Evolutionary conservation across 805 yeast species (phyloP).

Genomic region (Saturnispora quitensis): DNA sequence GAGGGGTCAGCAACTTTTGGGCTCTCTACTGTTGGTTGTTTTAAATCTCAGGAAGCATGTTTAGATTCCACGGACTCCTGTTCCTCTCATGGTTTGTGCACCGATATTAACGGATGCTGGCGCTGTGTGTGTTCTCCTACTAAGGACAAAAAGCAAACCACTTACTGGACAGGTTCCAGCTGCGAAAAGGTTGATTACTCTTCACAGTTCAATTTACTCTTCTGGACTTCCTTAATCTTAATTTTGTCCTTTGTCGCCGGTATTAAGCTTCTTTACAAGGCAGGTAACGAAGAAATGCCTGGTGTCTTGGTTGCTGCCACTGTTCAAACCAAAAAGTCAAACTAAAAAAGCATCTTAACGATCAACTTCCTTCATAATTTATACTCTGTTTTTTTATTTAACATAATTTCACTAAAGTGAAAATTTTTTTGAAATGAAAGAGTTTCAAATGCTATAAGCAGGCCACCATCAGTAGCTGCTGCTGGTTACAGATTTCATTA

Average conservation of each 20-base stretch:
- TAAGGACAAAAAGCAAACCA: constrained; percentile 34
- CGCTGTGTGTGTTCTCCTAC: constrained; percentile 42
- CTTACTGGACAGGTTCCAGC: constrained; percentile 46
- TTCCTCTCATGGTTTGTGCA: constrained; percentile 45
- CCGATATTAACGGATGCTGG: constrained; percentile 37
- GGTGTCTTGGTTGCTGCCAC: constrained; percentile 60
- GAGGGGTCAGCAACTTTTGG: constrained; percentile 11
- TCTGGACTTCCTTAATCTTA: constrained; percentile 54
- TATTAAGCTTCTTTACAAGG: constrained; percentile 39
- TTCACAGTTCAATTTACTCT: constrained; percentile 54
- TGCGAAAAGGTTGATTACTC: constrained; percentile 65
- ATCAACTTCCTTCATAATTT: background rate
- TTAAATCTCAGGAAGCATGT: constrained; percentile 38
- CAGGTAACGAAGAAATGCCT: constrained; percentile 58
- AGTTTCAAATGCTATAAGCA: background rate
- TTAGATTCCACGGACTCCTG: constrained; percentile 38
- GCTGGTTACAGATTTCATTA: no score
- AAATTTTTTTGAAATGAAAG: background rate
- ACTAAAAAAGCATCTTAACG: constrained; percentile 10
- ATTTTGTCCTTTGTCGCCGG: constrained; percentile 39
- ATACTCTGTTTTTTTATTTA: background rate
- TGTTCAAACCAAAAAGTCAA: constrained; percentile 31
- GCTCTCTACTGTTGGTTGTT: constrained; percentile 25
- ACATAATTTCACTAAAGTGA: background rate
- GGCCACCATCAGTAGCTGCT: background rate